Evolutionary conservation across 176 grass and related monocot genomes (phyloP), one percentile per base, ranked within the genome.

Genomic region (Aegilops umbellulata): DNA sequence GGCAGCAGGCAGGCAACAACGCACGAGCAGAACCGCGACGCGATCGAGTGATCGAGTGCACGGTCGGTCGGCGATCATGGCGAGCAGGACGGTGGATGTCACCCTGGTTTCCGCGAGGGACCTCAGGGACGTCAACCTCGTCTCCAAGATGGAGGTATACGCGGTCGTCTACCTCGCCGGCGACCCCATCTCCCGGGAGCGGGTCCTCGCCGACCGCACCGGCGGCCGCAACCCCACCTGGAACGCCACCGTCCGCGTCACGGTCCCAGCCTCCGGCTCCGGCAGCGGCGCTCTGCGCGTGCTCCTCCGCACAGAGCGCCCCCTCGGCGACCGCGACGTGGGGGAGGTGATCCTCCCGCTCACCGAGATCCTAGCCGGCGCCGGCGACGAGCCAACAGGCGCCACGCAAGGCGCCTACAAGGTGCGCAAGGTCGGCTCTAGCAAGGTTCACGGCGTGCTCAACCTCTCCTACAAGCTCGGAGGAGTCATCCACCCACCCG

Each of bases 141-240:
- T 93, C 22, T 90, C 91, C 32, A 93, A 90, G 84, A 88, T 93
- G 91, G 82, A 84, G 69, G 88, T 90, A 46, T 93, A 93, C 88
- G 85, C 78, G 19, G 78, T 90, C 2, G 85, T 77, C 4, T 90
- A 86, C 85, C 35, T 90, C 68, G 53, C 86, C 49, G 88, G 82
- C 3, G 78, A 90, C 73, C 78, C 91, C 8, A 75, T 70, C 1
- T 74, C 85, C 9, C 49, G 55, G 55, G 82, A 90, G 30, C 88
- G 92, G 47, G 35, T 90, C 17, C 31, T 74, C 42, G 46, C 83
- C 0, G 86, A 93, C 82, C 82, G 86, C 85, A 30, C 57, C n/a
- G 88, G 91, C 74, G 88, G 88, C 10, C 65, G 74, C 42, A 78
- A 80, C 60, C 92, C 92, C 1, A 24, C 83, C 41, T 93, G 92